Evolutionary conservation across 108 stramenopile species (phyloP).

Genomic region (Nitzschia sp.): DNA sequence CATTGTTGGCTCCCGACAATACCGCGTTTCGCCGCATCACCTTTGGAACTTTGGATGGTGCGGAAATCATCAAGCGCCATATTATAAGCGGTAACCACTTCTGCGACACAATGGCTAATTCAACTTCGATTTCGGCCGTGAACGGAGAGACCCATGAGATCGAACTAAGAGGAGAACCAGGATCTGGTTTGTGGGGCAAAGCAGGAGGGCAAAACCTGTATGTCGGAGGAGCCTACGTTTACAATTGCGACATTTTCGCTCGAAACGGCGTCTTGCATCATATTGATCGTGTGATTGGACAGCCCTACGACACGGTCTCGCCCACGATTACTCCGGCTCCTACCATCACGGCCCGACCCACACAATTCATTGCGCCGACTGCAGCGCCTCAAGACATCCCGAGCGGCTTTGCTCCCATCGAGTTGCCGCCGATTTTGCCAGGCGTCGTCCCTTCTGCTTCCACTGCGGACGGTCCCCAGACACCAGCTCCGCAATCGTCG

Average conservation of each 20-base stretch:
- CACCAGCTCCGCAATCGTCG: too few relatives aligned
- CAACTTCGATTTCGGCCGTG: conserved; percentile 18
- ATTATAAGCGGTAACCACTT: conserved; percentile 23
- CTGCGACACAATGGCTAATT: conserved; percentile 36
- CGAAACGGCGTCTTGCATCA: conserved; percentile 44
- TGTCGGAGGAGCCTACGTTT: conserved; percentile 34
- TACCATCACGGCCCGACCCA: conserved; percentile 33
- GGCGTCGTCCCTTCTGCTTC: conserved; percentile 7
- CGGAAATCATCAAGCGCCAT: conserved; percentile 32
- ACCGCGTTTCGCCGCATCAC: conserved; percentile 24
- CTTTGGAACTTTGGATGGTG: conserved; percentile 32
- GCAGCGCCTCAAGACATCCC: background rate
- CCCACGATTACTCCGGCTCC: conserved; percentile 38
- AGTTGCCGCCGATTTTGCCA: conserved; percentile 3
- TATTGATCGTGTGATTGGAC: conserved; percentile 43
- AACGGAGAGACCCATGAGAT: conserved; percentile 12
- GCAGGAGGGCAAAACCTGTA: conserved; percentile 23
- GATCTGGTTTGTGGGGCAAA: conserved; percentile 5
- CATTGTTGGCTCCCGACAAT: conserved; percentile 39
- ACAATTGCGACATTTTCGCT: conserved; percentile 35
- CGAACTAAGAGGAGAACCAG: conserved; percentile 19
- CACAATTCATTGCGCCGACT: conserved; percentile 14
- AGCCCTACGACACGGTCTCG: conserved; percentile 30
- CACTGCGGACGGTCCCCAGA: too few relatives aligned
- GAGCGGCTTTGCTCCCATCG: conserved; percentile 2